phyloP scores from a whole-genome alignment of 768 basidiomycete species.

The Amanita fuliginea region DNA sequence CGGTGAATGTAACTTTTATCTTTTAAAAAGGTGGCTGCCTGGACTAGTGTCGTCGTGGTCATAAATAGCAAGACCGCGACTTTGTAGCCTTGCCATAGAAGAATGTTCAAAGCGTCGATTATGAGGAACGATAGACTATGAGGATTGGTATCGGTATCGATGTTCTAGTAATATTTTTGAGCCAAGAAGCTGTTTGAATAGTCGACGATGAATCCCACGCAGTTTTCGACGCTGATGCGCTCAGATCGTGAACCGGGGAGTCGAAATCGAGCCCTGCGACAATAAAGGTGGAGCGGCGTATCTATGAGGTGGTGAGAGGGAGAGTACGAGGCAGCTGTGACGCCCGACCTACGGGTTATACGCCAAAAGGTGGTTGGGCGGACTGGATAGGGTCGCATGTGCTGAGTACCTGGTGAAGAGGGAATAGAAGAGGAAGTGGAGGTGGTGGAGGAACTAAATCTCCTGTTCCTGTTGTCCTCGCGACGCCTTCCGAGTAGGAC shows the following conservation, averaged over 20 bases:
- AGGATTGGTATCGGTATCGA: not conserved
- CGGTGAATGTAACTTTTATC: not conserved
- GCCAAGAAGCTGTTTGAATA: conserved; percentile 1
- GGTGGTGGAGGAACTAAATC: conserved; percentile 52
- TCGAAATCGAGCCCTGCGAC: conserved; percentile 67
- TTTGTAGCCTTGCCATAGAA: not conserved
- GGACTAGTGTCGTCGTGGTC: not conserved
- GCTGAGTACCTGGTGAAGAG: not conserved
- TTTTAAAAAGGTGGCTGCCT: not conserved
- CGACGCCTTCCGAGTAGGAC: conserved; percentile 14
- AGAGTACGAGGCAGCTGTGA: conserved; percentile 60
- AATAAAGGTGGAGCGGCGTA: conserved; percentile 71
- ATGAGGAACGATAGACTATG: not conserved
- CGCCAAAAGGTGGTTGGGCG: conserved; percentile 3
- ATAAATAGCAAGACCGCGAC: not conserved
- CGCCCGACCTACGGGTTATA: conserved; percentile 59
- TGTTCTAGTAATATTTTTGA: too few relatives aligned
- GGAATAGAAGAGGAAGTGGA: conserved; percentile 17
- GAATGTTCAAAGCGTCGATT: not conserved
- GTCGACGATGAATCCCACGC: conserved; percentile 33
- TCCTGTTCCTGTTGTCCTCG: conserved; percentile 22
- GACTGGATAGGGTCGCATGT: not conserved
- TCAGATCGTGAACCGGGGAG: conserved; percentile 47
- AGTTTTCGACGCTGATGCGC: conserved; percentile 49
- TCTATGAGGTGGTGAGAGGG: conserved; percentile 61